phyloP scores from a whole-genome alignment of 768 basidiomycete genomes.

The Kwoniella pini region DNA sequence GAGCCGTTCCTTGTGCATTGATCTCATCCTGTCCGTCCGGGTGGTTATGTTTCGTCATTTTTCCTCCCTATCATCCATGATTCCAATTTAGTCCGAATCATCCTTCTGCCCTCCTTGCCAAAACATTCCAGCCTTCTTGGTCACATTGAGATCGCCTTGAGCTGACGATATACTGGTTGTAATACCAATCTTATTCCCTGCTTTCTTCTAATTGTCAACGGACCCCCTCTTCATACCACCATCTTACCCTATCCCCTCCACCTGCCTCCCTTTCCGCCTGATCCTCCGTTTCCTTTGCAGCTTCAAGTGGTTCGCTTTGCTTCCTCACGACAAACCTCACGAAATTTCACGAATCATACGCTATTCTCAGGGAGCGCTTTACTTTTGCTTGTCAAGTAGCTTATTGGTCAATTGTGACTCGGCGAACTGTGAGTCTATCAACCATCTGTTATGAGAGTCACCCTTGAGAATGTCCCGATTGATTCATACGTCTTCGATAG shows the following conservation, averaged over 20 bases:
- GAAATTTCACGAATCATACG: neutral
- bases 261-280: neutral
- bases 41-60: neutral
- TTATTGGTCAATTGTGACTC: too few relatives aligned
- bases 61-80: neutral
- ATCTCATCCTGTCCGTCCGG: neutral
- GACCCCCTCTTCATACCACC: neutral
- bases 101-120: constrained; percentile 7
- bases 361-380: neutral
- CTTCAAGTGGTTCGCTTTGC: neutral
- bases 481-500: too few relatives aligned
- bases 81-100: constrained; percentile 16
- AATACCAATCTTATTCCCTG: neutral
- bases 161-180: constrained; percentile 9
- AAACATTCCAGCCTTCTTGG: constrained; percentile 13
- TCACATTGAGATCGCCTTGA: neutral
- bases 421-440: too few relatives aligned
- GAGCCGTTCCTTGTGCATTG: neutral
- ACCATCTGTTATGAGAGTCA: too few relatives aligned
- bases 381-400: neutral
- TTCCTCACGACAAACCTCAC: neutral
- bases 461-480: too few relatives aligned
- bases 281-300: neutral
- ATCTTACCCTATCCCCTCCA: neutral
- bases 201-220: too few relatives aligned